Evolutionary conservation across 305 asterid species (phyloP), one percentile per base, ranked within the genome.

Genomic region (Andrographis paniculata): DNA sequence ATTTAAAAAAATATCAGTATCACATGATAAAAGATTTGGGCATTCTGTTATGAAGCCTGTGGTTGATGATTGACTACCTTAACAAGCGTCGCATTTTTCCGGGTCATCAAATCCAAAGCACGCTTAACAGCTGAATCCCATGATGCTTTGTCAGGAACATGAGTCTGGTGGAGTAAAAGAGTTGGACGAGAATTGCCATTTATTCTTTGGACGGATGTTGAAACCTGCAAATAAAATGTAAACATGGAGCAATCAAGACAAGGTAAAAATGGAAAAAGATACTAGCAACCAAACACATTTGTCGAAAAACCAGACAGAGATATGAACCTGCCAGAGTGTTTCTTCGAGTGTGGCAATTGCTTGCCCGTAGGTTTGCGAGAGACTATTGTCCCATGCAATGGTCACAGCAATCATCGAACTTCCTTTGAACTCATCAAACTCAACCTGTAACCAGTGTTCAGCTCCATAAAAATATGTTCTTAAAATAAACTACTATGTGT

Each of bases 351-450:
- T 67, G 58, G 79, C 80, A 54, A 86, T 50, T 14, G 98, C 93
- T 50, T 69, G 70, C 24, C 20, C 78, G 52, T 73, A 86, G 15
- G 88, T 72, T 53, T 70, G 73, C 27, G 93, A 82, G 33, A 81
- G 61, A 64, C 78, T 64, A 56, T 75, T 72, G 56, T 89, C 98
- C 98, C 98, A 89, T 0, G 98, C 96, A 45, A 89, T 55, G 18
- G 94, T 89, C 64, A 86, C 93, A 41, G 95, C 98, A 37, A 89
- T 55, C 70, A 82, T 78, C 9, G 96, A 89, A 63, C 94, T 78
- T 69, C 86, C 94, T 67, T 82, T 81, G 56, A 86, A 74, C 69
- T 89, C 96, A 62, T 82, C 82, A 53, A 89, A 80, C 63, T 89
- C 98, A 44, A 89, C 86, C 95, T 87, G 84, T 50, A 72, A 45